Conservation (phyloP, 257 asterid genomes). For the Solanum tarijense region DNA sequence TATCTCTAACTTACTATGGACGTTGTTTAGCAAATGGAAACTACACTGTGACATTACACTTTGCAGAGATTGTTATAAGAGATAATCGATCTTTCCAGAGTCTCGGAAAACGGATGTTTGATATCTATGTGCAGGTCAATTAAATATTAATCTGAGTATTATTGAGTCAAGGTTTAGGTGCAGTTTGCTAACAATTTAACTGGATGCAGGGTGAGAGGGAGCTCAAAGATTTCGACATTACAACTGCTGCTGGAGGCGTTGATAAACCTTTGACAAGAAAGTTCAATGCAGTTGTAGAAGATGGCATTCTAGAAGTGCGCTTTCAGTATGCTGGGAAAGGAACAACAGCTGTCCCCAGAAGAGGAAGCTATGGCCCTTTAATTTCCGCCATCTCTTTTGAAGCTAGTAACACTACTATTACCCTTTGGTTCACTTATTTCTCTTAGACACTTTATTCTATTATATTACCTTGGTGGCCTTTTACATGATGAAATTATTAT, state of each 20-base stretch:
- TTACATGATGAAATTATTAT: neutral
- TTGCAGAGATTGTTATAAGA: conserved; percentile 7
- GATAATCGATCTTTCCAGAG: neutral
- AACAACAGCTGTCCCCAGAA: conserved; percentile 1
- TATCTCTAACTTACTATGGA: conserved; percentile 1
- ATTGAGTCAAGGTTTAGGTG: neutral
- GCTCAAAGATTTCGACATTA: conserved; percentile 14
- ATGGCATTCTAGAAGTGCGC: conserved; percentile 13
- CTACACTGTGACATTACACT: conserved; percentile 7
- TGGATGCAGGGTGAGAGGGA: conserved; percentile 6
- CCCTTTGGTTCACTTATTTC: neutral
- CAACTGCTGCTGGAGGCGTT: conserved; percentile 12
- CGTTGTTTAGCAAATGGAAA: conserved; percentile 11
- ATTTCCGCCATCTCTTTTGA: conserved; percentile 25
- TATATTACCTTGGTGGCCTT: neutral
- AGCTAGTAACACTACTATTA: neutral
- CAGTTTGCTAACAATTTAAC: neutral
- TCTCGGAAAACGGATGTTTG: conserved; percentile 6
- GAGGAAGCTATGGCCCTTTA: conserved; percentile 24
- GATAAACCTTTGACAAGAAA: neutral
- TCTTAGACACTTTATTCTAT: neutral
- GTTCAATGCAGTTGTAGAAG: neutral
- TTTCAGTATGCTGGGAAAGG: conserved; percentile 28
- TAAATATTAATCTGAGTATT: neutral
- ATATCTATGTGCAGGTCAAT: conserved; percentile 3